Base-by-base conservation (phyloP, 108 stramenopile genomes). In the Cylindrotheca closterium region DNA sequence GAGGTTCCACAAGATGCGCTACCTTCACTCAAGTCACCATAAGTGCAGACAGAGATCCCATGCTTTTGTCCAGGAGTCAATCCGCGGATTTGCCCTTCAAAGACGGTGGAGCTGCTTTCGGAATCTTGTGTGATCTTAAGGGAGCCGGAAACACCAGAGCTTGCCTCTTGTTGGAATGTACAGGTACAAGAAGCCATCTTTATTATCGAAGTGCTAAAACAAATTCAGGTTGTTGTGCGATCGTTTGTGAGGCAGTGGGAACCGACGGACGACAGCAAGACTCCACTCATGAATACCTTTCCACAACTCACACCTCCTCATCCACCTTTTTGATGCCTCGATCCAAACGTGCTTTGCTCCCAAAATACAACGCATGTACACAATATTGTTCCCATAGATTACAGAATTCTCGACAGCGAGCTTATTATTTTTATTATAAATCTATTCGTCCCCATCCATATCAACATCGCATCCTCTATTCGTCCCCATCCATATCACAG, bases 51-150 rank as follows among this genome's bases (percentile, higher is more conserved):
- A 23, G 86, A 76, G 51, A 97, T 73, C 24, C 93, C 96, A 65
- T 96, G 96, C 68, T 87, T 91, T 32, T 74, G 73, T 15, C 94
- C 94, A 24, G 92, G 90, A 21, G 73, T 74, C 47, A 97, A 79
- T 58, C 96, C 96, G 1, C 67, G 73, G 63, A 97, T 71, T 28
- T 61, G 70, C 30, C 90, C 87, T 34, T 74, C 57, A 66, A 87
- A 69, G 58, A 45, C 65, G 21, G 93, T 94, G 15, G 91, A 82
- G 42, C 81, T 79, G 25, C 83, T 78, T 51, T 93, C 94, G 32
- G 80, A 69, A 17, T 77, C 70, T 79, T 95, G 89, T 3, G 70
- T 48, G 34, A 90, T 63, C 28, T 50, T 73, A 25, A 94, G 55
- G 0, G 79, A 37, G 15, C 91, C 91, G 23, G 65, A 55, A 30